Conservation (phyloP, 768 basidiomycete genomes). For the Amyloporia xantha region DNA sequence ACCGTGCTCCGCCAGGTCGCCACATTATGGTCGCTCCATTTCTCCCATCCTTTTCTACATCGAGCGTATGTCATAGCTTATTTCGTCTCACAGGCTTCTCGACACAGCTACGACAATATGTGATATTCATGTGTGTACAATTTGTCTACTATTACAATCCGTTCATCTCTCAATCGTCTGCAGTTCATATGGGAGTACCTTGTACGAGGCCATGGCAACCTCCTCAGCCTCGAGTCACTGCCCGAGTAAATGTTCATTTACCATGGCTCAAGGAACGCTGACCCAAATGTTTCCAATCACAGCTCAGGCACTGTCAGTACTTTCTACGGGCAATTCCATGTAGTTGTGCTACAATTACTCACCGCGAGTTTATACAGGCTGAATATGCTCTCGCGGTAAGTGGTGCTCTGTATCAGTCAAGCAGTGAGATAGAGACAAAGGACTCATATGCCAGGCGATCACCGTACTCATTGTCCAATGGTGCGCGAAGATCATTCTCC, state of each 20-base stretch:
- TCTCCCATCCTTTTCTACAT: neutral
- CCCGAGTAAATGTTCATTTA: neutral
- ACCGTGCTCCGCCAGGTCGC: neutral
- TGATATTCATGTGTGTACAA: neutral
- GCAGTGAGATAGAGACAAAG: neutral
- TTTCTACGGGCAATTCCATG: neutral
- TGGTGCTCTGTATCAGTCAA: neutral
- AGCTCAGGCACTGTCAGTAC: neutral
- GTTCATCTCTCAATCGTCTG: neutral
- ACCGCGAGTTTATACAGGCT: neutral
- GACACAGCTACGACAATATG: neutral
- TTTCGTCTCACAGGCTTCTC: neutral
- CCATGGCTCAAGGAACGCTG: neutral
- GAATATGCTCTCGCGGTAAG: neutral
- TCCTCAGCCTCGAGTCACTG: neutral
- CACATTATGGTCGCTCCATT: neutral
- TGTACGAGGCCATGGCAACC: neutral
- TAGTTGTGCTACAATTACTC: neutral
- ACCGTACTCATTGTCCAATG: neutral
- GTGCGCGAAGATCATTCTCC: neutral
- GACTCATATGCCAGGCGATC: neutral
- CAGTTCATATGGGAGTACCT: neutral
- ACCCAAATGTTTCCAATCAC: neutral
- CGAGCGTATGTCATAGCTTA: neutral
- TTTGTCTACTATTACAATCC: neutral